Percentiles rank a stretch among this genome's conserved stretches.
These are phyloP conservation scores for Botryotinia narcissicola DNA, from an alignment of 2,329 filamentous ascomycete species.

Conservation along the genomic window DNA sequence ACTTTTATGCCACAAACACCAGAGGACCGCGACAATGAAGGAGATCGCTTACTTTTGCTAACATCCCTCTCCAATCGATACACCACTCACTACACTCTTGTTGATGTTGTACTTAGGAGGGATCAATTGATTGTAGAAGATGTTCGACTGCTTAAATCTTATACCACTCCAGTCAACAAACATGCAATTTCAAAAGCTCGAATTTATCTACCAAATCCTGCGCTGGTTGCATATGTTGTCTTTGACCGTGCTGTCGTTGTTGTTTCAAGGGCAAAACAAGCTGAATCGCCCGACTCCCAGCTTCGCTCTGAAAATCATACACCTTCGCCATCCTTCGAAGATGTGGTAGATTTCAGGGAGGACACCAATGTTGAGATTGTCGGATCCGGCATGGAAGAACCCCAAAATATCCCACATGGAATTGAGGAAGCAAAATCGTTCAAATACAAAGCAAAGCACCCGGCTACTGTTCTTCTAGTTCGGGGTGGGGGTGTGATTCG, in stretches of 20 bases:
- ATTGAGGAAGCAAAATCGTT: conserved; percentile 50
- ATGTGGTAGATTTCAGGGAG: conserved; percentile 75
- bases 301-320: conserved; percentile 65
- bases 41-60: conserved; percentile 59
- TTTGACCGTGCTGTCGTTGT: conserved; percentile 78
- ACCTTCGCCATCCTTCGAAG: conserved; percentile 71
- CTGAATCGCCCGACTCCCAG: conserved; percentile 73
- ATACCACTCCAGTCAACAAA: conserved; percentile 50
- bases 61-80: conserved; percentile 54
- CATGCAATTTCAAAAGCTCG: conserved; percentile 52
- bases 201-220: conserved; percentile 74
- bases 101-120: conserved; percentile 65
- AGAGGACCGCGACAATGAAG: conserved; percentile 51
- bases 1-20: conserved; percentile 60
- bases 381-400: conserved; percentile 63
- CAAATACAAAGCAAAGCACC: conserved; percentile 59
- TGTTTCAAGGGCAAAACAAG: conserved; percentile 65
- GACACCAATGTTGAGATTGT: conserved; percentile 62
- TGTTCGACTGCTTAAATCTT: conserved; percentile 66
- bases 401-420: conserved; percentile 39
- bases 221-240: conserved; percentile 76
- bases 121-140: conserved; percentile 58
- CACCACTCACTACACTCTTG: conserved; percentile 65
- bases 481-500: conserved; percentile 62
- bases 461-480: conserved; percentile 59